Percentiles rank a stretch among this genome's conserved stretches.
phyloP scores from a whole-genome alignment of 441 rosid genomes.

The Jatropha podagrica region DNA sequence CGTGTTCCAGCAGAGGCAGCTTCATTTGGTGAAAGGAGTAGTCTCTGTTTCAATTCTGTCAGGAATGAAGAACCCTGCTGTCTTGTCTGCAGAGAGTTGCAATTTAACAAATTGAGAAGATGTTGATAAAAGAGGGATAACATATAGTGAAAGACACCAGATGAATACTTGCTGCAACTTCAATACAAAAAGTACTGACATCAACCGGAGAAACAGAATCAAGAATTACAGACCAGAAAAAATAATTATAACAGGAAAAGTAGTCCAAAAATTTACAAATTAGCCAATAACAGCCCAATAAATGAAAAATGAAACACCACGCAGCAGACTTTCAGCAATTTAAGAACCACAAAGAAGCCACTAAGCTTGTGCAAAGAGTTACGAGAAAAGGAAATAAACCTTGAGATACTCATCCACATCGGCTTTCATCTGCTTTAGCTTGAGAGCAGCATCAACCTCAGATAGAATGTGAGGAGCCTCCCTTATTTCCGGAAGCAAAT shows the following conservation, averaged over 20 bases:
- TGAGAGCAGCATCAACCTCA: conserved; percentile 92
- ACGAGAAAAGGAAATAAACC: conserved; percentile 34
- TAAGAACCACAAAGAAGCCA: background rate
- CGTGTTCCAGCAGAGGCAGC: conserved; percentile 88
- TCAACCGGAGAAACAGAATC: background rate
- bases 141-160: too few relatives aligned
- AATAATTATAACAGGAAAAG: background rate
- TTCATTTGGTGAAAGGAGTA: conserved; percentile 70
- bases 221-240: background rate
- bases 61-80: conserved; percentile 74
- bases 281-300: background rate
- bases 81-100: conserved; percentile 52
- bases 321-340: background rate
- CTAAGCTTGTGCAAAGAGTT: background rate
- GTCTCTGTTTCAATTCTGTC: conserved; percentile 78
- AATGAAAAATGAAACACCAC: background rate
- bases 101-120: background rate
- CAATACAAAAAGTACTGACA: too few relatives aligned
- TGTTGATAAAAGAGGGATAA: background rate
- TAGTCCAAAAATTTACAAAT: background rate
- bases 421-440: conserved; percentile 82
- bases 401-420: conserved; percentile 96
- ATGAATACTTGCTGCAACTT: background rate
- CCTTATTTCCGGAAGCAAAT: conserved; percentile 90
- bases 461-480: conserved; percentile 86